These are phyloP conservation scores for Paulownia fortunei DNA, from an alignment of 257 asterid genomes.

Conservation along the genomic window DNA sequence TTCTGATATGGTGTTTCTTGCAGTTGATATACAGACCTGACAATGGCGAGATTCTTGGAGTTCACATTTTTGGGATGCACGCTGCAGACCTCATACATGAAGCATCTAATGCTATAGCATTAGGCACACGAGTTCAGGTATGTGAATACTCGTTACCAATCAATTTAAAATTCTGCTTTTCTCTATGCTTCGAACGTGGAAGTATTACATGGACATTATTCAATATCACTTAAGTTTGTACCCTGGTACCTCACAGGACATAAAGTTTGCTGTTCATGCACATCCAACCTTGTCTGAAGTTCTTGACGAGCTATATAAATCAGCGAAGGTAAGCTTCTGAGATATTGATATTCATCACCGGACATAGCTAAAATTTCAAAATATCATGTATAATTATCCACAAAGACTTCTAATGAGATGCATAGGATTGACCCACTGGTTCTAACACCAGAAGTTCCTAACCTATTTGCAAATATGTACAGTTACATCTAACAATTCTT, in stretches of 20 bases:
- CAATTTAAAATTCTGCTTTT: neutral
- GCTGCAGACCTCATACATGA: constrained; percentile 96
- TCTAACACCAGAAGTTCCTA: neutral
- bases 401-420: neutral
- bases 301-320: constrained; percentile 54
- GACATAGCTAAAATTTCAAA: neutral
- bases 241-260: constrained; percentile 39
- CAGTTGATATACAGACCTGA: constrained; percentile 92
- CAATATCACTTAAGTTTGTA: neutral
- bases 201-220: neutral
- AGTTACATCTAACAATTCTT: neutral
- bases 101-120: constrained; percentile 88
- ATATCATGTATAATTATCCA: neutral
- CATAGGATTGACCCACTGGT: neutral
- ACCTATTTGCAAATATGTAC: neutral
- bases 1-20: neutral
- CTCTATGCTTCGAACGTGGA: neutral
- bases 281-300: constrained; percentile 66
- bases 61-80: constrained; percentile 87
- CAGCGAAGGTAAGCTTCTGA: constrained; percentile 44
- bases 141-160: neutral
- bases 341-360: neutral
- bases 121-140: constrained; percentile 88
- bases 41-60: constrained; percentile 92
- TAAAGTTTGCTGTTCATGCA: constrained; percentile 58